These are phyloP conservation scores for Trichophyton simii DNA, from an alignment of 2,329 filamentous ascomycete genomes.

Conservation along the genomic window DNA sequence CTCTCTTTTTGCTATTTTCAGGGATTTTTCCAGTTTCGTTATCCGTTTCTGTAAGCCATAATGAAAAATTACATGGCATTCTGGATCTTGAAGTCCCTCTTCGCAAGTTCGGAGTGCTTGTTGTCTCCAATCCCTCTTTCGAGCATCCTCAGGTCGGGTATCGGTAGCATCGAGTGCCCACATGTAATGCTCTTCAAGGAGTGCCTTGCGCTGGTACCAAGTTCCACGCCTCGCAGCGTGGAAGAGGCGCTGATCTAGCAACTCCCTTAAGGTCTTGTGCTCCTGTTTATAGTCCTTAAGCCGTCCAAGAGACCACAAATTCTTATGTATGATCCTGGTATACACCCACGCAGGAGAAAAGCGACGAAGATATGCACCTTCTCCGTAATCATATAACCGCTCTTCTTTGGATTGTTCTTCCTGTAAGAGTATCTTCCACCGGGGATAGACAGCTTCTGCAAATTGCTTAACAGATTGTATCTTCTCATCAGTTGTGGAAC, in stretches of 20 bases:
- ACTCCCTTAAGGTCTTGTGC: constrained; percentile 57
- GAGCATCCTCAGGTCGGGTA: constrained; percentile 42
- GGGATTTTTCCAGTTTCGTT: constrained; percentile 72
- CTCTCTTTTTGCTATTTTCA: constrained; percentile 69
- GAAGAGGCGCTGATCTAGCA: constrained; percentile 71
- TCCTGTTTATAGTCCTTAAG: constrained; percentile 71
- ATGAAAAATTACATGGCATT: constrained; percentile 86
- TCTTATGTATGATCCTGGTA: constrained; percentile 84
- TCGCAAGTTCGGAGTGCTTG: constrained; percentile 72
- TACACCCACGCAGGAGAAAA: constrained; percentile 90
- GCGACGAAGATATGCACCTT: constrained; percentile 76
- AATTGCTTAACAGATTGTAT: constrained; percentile 57
- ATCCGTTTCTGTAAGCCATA: constrained; percentile 90
- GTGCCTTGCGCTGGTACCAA: constrained; percentile 92
- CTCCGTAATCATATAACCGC: constrained; percentile 62
- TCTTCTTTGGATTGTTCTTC: constrained; percentile 72
- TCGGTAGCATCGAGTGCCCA: constrained; percentile 43
- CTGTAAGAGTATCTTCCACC: constrained; percentile 62
- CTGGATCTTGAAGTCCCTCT: constrained; percentile 67
- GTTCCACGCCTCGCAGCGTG: constrained; percentile 71
- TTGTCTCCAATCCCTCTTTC: constrained; percentile 73
- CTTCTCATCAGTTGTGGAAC: constrained; percentile 51
- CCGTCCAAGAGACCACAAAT: constrained; percentile 62
- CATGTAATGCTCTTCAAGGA: constrained; percentile 95
- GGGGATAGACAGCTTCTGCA: constrained; percentile 61